Evolutionary conservation across 2,329 filamentous ascomycete species (phyloP), one percentile per base, ranked within the genome.

Genomic region (Fusarium sp.): DNA sequence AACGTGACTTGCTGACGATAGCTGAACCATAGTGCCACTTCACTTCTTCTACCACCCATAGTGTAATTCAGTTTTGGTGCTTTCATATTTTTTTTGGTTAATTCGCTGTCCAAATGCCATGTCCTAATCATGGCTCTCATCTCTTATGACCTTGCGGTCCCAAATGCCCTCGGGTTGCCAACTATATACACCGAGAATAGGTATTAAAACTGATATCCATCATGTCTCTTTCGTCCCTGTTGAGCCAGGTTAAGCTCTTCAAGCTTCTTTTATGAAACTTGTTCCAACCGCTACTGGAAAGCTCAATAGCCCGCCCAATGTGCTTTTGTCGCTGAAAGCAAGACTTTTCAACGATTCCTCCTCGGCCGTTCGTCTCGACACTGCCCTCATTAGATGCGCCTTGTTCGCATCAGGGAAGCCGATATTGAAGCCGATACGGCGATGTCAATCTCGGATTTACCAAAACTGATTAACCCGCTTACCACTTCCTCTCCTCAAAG

Each of bases 401-500:
- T 21, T 17, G 13, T 29, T 29, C 7, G 21, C 37, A 42, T 62
- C 47, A 46, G 45, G 52, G n/a, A 51, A 29, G 37, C 38, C 27
- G 9, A 29, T 47, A 14, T 15, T 35, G 31, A 45, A 49, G 38
- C 38, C 46, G 19, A 56, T 19, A 46, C 9, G 31, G 27, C 37
- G 33, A 44, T 53, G 31, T 55, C 43, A 42, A 47, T 54, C 39
- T 59, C 35, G 48, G 32, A 37, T 57, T 44, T n/a, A 49, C 27
- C 48, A 47, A 61, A 52, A 23, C 36, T 36, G 14, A 23, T n/a
- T 5, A 53, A 41, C 49, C 51, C 23, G 19, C 47, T 70, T 75
- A 82, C 76, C 77, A 82, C 71, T 81, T 78, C 55, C 82, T 77
- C 73, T 81, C 76, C 61, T 79, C 83, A 73, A 95, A 93, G 2